Conservation (phyloP, 441 rosid species). For the Pelargonium myrrhifolium region DNA sequence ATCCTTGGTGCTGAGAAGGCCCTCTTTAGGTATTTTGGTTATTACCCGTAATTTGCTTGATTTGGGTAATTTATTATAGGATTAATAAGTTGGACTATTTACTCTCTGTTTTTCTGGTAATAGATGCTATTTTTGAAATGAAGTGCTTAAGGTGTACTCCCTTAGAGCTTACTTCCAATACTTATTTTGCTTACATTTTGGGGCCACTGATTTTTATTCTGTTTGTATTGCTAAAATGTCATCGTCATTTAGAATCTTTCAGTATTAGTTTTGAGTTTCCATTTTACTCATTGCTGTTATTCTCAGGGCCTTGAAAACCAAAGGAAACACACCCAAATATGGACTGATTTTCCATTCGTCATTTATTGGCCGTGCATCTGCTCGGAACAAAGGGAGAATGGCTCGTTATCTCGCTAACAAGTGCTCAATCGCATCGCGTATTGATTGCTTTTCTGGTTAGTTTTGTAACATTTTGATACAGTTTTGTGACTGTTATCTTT, state of each 20-base stretch:
- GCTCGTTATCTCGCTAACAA: constrained; percentile 95
- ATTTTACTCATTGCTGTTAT: constrained; percentile 5
- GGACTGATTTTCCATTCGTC: constrained; percentile 95
- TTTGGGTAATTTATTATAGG: neutral
- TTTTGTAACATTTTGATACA: neutral
- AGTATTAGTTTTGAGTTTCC: neutral
- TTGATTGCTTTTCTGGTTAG: constrained; percentile 88
- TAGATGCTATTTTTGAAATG: neutral
- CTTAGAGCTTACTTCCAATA: neutral
- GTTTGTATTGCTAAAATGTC: neutral
- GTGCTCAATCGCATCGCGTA: constrained; percentile 92
- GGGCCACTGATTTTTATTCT: neutral
- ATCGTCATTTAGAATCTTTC: neutral
- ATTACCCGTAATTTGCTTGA: neutral
- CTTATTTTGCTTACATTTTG: neutral
- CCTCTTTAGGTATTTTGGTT: constrained; percentile 60
- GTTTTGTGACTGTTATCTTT: neutral
- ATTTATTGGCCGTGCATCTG: constrained; percentile 88
- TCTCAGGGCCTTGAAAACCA: constrained; percentile 79
- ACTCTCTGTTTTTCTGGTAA: neutral
- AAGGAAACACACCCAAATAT: constrained; percentile 89
- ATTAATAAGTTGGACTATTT: neutral
- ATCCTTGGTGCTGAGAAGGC: constrained; percentile 98
- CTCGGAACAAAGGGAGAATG: constrained; percentile 90
- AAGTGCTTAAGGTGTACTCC: neutral